Conservation (phyloP, 2,329 filamentous ascomycete species). For the Fusarium circinatum region DNA sequence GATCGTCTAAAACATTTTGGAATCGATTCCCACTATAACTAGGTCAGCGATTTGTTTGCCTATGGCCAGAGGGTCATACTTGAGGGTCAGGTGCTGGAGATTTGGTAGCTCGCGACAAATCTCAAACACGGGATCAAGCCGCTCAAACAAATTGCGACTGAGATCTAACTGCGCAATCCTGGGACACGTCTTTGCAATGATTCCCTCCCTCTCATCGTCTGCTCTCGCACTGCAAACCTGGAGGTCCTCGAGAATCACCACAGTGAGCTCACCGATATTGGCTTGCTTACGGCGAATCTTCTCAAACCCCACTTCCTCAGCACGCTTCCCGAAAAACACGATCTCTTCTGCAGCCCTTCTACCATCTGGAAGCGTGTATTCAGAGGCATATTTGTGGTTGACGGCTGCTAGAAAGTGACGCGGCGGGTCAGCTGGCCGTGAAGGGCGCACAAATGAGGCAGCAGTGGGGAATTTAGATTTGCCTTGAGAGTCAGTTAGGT, state of each 20-base stretch:
- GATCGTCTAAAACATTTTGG: constrained; percentile 52
- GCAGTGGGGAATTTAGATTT: constrained; percentile 74
- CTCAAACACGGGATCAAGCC: constrained; percentile 71
- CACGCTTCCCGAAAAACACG: constrained; percentile 80
- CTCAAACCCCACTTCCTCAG: constrained; percentile 94
- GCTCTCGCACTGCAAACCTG: constrained; percentile 61
- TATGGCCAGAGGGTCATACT: constrained; percentile 62
- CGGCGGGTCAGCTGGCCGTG: constrained; percentile 72
- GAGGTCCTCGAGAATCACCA: constrained; percentile 84
- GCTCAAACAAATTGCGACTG: constrained; percentile 82
- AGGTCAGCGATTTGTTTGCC: constrained; percentile 26
- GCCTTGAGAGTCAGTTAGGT: constrained; percentile 50
- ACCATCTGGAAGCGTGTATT: constrained; percentile 52
- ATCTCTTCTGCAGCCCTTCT: constrained; percentile 62
- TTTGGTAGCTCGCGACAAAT: constrained; percentile 78
- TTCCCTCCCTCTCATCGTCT: constrained; percentile 45
- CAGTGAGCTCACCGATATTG: constrained; percentile 78
- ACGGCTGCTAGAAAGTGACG: constrained; percentile 83
- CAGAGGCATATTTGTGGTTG: constrained; percentile 82
- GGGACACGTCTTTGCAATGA: constrained; percentile 65
- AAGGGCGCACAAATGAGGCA: constrained; percentile 88
- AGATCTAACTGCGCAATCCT: constrained; percentile 83
- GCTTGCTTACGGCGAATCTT: constrained; percentile 87
- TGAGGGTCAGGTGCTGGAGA: constrained; percentile 74
- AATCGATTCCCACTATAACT: constrained; percentile 77